Evolutionary conservation across 495 filamentous ascomycete species (phyloP).

Genomic region (Podospora conica): DNA sequence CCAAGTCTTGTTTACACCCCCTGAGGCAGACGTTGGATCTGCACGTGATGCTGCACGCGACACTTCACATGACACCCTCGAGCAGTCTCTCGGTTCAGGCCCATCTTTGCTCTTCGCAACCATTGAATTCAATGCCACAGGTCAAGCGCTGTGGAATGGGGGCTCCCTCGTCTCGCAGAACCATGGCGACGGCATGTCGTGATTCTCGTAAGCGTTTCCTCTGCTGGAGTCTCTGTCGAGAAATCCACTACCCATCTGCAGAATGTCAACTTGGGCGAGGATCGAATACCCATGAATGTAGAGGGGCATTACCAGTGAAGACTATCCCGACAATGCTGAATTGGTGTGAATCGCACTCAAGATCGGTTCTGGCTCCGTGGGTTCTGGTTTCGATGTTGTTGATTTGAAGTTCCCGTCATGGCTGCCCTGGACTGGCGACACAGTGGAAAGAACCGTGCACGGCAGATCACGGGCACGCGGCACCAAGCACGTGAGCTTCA

Average conservation of each 20-base stretch:
- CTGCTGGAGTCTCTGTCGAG: too few relatives aligned
- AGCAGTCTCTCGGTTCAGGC: not conserved
- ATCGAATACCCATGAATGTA: too few relatives aligned
- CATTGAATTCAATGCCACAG: not conserved
- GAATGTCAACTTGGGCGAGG: too few relatives aligned
- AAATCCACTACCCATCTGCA: too few relatives aligned
- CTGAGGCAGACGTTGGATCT: not conserved
- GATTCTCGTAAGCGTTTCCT: too few relatives aligned
- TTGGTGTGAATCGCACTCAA: too few relatives aligned
- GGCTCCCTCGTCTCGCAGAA: not conserved
- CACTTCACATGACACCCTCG: not conserved
- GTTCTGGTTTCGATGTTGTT: not conserved
- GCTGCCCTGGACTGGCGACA: not conserved
- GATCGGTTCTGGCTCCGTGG: not conserved
- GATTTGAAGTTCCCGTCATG: not conserved
- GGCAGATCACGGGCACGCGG: too few relatives aligned
- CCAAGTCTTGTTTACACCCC: not conserved
- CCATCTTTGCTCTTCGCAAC: not conserved
- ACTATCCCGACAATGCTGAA: too few relatives aligned
- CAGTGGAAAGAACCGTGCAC: not conserved
- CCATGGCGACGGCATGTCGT: not conserved
- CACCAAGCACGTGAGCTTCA: too few relatives aligned
- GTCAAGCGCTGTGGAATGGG: too few relatives aligned
- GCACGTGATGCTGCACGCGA: not conserved
- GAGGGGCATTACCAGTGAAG: too few relatives aligned